phyloP scores from a whole-genome alignment of 441 rosid genomes.

The Euphorbia corollata region DNA sequence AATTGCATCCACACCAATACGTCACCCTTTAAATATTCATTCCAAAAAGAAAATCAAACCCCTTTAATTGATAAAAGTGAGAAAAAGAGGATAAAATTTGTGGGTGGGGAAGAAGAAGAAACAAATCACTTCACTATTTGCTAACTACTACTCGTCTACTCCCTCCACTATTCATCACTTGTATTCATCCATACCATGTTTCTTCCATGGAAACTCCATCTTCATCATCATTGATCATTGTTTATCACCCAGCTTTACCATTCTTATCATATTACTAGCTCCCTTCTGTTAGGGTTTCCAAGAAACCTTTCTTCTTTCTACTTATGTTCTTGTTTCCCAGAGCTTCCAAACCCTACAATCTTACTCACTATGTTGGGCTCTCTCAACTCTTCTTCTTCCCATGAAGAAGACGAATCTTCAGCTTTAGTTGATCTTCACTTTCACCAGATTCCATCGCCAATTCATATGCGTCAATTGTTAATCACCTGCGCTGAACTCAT shows the following conservation, averaged over 20 bases:
- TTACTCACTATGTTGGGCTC: constrained; percentile 15
- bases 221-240: background rate
- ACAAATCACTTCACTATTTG: background rate
- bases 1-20: constrained; percentile 1
- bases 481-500: constrained; percentile 59
- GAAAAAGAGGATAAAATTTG: constrained; percentile 1
- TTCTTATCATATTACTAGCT: too few species aligned
- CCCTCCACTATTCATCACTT: constrained; percentile 6
- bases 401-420: constrained; percentile 3
- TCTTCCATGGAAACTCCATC: constrained; percentile 7
- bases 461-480: constrained; percentile 63
- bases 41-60: background rate
- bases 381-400: constrained; percentile 19
- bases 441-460: constrained; percentile 24
- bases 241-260: too few species aligned
- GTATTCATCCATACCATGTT: background rate
- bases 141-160: background rate
- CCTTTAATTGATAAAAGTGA: background rate
- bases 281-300: constrained; percentile 14
- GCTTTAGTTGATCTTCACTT: constrained; percentile 17
- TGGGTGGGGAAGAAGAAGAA: constrained; percentile 10
- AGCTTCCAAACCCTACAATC: background rate
- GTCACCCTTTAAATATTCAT: background rate
- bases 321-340: background rate
- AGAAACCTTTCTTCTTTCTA: too few species aligned